Base-by-base conservation (phyloP, 2,329 filamentous ascomycete genomes). In the Monilinia laxa region DNA sequence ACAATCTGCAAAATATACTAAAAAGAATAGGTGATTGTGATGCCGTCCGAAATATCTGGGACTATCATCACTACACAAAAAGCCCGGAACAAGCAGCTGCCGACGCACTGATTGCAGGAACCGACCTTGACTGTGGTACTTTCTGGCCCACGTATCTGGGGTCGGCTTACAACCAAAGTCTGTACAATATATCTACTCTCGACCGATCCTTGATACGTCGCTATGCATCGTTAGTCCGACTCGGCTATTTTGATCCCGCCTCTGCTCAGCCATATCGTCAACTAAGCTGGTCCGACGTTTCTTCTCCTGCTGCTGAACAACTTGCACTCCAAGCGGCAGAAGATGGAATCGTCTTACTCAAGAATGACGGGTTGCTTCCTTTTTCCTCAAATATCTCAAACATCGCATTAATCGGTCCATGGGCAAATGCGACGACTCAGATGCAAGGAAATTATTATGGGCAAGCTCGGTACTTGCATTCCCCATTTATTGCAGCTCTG, bases 241-340 rank as follows among this genome's bases (percentile, higher is more conserved):
- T 83, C 0, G 86, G 86, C 3, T 87, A 85, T 73, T 88, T 88
- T 68, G 84, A 88, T 70, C 77, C 79, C 1, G 73, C 79, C 1
- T 78, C 73, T 2, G 71, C 76, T n/a, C 72, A 77, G 65, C 78
- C 77, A 20, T 88, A 86, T 75, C 79, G 83, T 6, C 77, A 81
- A 56, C 75, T 90, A 0, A 78, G 76, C 4, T 88, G 82, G 79
- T 75, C 77, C 0, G 82, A 73, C 54, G 73, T 74, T 16, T 59
- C 53, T 14, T 74, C 72, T 11, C 57, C 59, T 7, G 31, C 31
- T 4, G 64, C 73, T 1, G 45, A 71, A 64, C 38, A 56, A 20
- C 67, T 74, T 9, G 72, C 73, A 23, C 64, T 69, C 10, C 49
- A 70, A 60, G 70, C 73, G 16, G 71, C 73, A 0, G 70, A 66